These are phyloP conservation scores for Rhytidhysteron rufulum DNA, from an alignment of 2,329 filamentous ascomycete species.

Conservation along the genomic window DNA sequence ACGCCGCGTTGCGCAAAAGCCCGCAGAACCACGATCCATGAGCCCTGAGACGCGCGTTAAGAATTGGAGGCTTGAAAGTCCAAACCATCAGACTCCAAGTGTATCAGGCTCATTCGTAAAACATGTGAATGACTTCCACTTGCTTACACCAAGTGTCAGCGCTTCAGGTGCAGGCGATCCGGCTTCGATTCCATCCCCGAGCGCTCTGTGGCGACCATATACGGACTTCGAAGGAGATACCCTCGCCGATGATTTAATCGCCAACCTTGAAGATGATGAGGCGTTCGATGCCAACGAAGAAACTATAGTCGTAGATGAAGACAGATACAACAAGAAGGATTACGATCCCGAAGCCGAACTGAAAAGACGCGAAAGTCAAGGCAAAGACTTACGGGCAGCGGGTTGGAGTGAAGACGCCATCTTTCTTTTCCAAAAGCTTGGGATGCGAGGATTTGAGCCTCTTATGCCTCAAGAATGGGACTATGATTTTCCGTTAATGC, in stretches of 20 bases:
- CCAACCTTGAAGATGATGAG: constrained; percentile 9
- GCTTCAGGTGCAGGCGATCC: constrained; percentile 19
- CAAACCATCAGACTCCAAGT: constrained; percentile 13
- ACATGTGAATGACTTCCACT: constrained; percentile 1
- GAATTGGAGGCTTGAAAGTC: constrained; percentile 13
- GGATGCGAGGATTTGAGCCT: constrained; percentile 55
- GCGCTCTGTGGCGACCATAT: constrained; percentile 16
- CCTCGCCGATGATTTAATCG: constrained; percentile 16
- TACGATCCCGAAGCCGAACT: constrained; percentile 22
- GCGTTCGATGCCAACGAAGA: constrained; percentile 35
- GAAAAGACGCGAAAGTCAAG: constrained; percentile 21
- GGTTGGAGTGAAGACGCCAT: constrained; percentile 52
- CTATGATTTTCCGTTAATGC: constrained; percentile 52
- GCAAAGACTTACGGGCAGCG: constrained; percentile 33
- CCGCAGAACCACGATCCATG: constrained; percentile 17
- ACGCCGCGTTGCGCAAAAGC: not conserved
- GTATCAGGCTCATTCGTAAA: constrained; percentile 10
- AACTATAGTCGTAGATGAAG: constrained; percentile 31
- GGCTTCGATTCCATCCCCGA: constrained; percentile 28
- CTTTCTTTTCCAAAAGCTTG: constrained; percentile 50
- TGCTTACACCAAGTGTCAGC: constrained; percentile 14
- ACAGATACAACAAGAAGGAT: constrained; percentile 19
- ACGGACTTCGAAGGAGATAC: constrained; percentile 30
- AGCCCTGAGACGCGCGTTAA: constrained; percentile 28
- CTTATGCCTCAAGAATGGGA: constrained; percentile 51